Percentiles rank a stretch among this genome's conserved stretches.
Conservation (phyloP, 2,329 filamentous ascomycete genomes). For the Byssochlamys sp. region DNA sequence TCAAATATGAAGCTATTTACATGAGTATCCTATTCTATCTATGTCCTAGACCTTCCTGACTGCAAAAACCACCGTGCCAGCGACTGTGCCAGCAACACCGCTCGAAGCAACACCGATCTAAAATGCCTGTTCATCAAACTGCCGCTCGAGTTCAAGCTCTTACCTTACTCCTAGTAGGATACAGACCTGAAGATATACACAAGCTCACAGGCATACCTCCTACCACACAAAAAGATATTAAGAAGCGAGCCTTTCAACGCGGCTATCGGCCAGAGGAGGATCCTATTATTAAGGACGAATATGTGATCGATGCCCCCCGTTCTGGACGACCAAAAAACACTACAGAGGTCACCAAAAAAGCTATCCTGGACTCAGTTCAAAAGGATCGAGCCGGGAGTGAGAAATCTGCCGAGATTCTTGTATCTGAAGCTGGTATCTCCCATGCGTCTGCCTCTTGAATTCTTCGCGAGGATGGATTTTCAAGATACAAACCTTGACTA, state of each 20-base stretch:
- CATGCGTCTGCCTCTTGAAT: background rate
- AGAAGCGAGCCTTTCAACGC: constrained; percentile 1
- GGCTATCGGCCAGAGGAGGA: constrained; percentile 3
- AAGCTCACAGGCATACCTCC: background rate
- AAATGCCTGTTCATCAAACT: background rate
- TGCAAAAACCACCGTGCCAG: background rate
- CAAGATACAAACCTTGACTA: background rate
- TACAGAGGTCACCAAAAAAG: background rate
- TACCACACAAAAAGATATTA: background rate
- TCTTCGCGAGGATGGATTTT: background rate
- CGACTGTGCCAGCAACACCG: background rate
- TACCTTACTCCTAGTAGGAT: background rate
- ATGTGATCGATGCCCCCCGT: constrained; percentile 3
- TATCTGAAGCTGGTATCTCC: constrained; percentile 5
- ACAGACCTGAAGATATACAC: background rate
- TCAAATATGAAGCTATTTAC: background rate
- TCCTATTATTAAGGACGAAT: constrained; percentile 4
- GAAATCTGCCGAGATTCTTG: constrained; percentile 9
- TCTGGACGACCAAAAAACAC: constrained; percentile 1
- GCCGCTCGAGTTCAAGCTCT: background rate
- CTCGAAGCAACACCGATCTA: background rate
- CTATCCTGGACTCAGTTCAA: background rate
- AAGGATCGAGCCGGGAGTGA: constrained; percentile 5
- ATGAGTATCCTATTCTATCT: background rate
- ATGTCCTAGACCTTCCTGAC: background rate